Evolutionary conservation across 371 early-diverging fungal genomes (phyloP).

Genomic region (Syncephalastrum contaminatum): DNA sequence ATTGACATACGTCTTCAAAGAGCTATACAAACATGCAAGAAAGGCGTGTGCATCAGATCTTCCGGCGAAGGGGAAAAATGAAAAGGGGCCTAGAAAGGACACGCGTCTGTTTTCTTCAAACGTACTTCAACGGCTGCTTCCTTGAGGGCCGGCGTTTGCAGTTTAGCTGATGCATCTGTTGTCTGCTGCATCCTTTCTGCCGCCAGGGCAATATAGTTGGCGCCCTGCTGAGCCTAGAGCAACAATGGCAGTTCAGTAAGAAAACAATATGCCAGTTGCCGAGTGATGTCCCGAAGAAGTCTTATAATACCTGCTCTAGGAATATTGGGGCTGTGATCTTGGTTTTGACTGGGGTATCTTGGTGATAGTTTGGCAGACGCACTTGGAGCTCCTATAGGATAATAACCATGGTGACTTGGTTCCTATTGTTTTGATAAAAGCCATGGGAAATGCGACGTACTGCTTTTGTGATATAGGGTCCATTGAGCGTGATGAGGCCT

Average conservation of each 20-base stretch:
- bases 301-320: slow-evolving; percentile 31
- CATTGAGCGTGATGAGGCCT: slow-evolving; percentile 34
- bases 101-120: neutral
- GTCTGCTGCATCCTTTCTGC: slow-evolving; percentile 15
- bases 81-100: neutral
- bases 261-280: neutral
- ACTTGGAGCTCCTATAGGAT: slow-evolving; percentile 35
- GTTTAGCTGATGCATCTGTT: slow-evolving; percentile 3
- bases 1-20: slow-evolving; percentile 33
- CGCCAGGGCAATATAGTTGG: slow-evolving; percentile 36
- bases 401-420: neutral
- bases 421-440: neutral
- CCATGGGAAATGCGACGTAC: slow-evolving; percentile 15
- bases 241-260: neutral
- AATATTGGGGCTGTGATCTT: slow-evolving; percentile 22
- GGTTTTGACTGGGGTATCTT: slow-evolving; percentile 31
- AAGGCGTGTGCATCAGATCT: neutral
- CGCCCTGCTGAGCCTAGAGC: slow-evolving; percentile 32
- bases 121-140: slow-evolving; percentile 31
- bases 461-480: slow-evolving; percentile 38
- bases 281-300: too few species aligned
- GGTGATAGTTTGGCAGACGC: slow-evolving; percentile 30
- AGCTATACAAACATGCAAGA: slow-evolving; percentile 18
- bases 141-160: slow-evolving; percentile 18
- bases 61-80: neutral